phyloP scores from a whole-genome alignment of 2,329 filamentous ascomycete genomes.

The Colletotrichum zoysiae region DNA sequence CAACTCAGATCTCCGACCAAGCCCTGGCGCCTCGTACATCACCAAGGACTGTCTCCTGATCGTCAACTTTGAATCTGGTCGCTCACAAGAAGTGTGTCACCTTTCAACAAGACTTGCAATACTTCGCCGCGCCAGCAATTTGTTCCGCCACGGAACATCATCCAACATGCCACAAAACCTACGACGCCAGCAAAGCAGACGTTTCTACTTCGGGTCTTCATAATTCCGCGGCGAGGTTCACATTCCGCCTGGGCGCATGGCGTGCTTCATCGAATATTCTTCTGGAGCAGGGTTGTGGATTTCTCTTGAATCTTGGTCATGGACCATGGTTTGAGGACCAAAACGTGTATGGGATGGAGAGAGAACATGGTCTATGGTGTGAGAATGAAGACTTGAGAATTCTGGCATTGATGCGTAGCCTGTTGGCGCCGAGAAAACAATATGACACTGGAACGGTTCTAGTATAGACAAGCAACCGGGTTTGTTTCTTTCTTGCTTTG shows the following conservation, averaged over 20 bases:
- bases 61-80: not conserved
- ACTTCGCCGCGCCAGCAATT: not conserved
- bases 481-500: no score
- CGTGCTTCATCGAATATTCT: no score
- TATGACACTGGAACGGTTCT: no score
- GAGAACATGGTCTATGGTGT: no score
- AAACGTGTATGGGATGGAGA: not conserved
- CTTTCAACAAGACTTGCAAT: not conserved
- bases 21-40: not conserved
- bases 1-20: not conserved
- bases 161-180: not conserved
- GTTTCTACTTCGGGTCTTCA: not conserved
- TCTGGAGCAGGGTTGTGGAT: no score
- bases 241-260: not conserved
- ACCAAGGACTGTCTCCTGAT: not conserved
- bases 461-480: not conserved
- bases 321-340: no score
- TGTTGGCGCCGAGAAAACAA: not conserved
- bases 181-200: not conserved
- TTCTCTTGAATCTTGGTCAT: no score
- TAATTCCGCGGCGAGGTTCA: not conserved
- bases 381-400: not conserved
- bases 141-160: not conserved
- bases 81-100: not conserved
- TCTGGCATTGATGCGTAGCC: not conserved